A percentile compares a stretch with the other conserved stretches of the same genome.
Conservation (phyloP, 2,329 filamentous ascomycete genomes). For the Exophiala bonariae region DNA sequence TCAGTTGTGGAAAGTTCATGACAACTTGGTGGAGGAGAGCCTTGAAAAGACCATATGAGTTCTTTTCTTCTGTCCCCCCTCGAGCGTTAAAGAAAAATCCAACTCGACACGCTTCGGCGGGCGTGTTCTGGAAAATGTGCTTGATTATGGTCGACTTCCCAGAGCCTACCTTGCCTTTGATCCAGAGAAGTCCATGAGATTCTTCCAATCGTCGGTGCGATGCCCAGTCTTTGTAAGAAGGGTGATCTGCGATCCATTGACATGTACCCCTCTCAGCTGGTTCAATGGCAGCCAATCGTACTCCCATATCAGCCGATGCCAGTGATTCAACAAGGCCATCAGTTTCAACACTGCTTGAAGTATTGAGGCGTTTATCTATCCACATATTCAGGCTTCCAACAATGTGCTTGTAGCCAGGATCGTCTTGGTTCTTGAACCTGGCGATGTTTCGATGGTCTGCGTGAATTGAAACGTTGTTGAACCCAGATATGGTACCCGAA, state of each 20-base stretch:
- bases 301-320: conserved; percentile 1
- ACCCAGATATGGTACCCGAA: conserved; percentile 34
- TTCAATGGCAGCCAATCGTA: not conserved
- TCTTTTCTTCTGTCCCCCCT: conserved; percentile 42
- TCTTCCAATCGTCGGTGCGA: no score
- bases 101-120: conserved; percentile 22
- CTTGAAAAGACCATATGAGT: not conserved
- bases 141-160: conserved; percentile 41
- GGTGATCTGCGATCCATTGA: not conserved
- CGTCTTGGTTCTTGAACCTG: conserved; percentile 25
- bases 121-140: conserved; percentile 11
- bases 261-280: not conserved
- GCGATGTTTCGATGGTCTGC: conserved; percentile 30
- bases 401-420: conserved; percentile 24
- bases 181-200: conserved; percentile 35
- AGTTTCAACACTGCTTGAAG: no score
- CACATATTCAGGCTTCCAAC: conserved; percentile 2
- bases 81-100: conserved; percentile 41
- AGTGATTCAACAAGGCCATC: not conserved
- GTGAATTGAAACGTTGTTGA: conserved; percentile 32
- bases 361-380: not conserved
- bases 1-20: no score
- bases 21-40: no score
- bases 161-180: conserved; percentile 40
- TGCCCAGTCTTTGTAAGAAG: conserved; percentile 3